Percentiles rank a stretch among this genome's conserved stretches.
These are phyloP conservation scores for Aspergillus carlsbadensis DNA, from an alignment of 495 filamentous ascomycete genomes.

Conservation along the genomic window DNA sequence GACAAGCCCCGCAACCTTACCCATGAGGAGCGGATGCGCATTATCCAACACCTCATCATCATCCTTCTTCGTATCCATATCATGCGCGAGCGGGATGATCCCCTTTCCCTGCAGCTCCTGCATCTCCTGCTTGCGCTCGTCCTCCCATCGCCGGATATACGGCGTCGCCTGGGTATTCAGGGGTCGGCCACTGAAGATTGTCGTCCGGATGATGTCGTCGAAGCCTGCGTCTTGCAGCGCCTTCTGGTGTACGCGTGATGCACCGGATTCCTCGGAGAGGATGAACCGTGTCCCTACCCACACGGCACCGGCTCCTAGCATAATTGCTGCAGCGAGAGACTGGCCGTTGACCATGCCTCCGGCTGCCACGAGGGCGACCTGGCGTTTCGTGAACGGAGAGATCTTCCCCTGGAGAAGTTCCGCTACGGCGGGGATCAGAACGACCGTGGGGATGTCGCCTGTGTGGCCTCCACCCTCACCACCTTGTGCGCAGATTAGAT, in stretches of 20 bases:
- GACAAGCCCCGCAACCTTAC: constrained; percentile 88
- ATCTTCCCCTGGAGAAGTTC: constrained; percentile 76
- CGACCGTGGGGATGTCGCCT: constrained; percentile 83
- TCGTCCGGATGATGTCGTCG: constrained; percentile 91
- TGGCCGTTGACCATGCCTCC: constrained; percentile 93
- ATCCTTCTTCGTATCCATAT: constrained; percentile 77
- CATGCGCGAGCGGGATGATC: constrained; percentile 86
- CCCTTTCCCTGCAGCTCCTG: constrained; percentile 85
- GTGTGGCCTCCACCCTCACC: constrained; percentile 92
- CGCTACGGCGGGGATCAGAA: constrained; percentile 88
- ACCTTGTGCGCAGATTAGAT: constrained; percentile 91
- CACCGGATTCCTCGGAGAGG: constrained; percentile 87
- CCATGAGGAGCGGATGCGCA: constrained; percentile 91
- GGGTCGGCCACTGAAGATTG: constrained; percentile 96
- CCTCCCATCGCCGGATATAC: constrained; percentile 95
- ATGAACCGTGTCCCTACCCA: constrained; percentile 98
- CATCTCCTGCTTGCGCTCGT: constrained; percentile 83
- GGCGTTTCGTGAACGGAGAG: constrained; percentile 79
- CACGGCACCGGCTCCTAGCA: constrained; percentile 88
- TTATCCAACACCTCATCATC: constrained; percentile 84
- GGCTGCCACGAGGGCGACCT: constrained; percentile 87
- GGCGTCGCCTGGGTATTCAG: constrained; percentile 86
- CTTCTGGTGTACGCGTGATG: constrained; percentile 91
- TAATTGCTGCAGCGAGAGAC: constrained; percentile 81
- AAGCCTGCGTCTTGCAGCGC: constrained; percentile 87